A percentile compares a stretch with the other conserved stretches of the same genome.
Evolutionary conservation across 176 grass and related monocot genomes (phyloP).

Genomic region (Metroxylon sagu): DNA sequence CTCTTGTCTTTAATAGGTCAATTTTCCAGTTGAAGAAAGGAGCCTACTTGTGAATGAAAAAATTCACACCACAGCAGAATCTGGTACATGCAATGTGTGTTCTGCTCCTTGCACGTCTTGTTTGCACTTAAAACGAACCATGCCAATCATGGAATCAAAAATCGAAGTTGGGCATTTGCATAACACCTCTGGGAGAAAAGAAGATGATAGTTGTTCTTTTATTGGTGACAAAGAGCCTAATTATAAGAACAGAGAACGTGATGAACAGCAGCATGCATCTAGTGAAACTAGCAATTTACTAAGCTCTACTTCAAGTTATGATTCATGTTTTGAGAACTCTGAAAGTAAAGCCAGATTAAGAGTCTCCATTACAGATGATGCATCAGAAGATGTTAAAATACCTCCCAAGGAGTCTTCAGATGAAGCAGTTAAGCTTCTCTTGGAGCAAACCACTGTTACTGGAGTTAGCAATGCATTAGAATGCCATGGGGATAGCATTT

Average conservation of each 20-base stretch:
- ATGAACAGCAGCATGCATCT: constrained; percentile 5
- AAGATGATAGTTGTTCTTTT: constrained; percentile 10
- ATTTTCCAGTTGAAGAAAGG: constrained; percentile 19
- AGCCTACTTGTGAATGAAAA: constrained; percentile 8
- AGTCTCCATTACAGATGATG: neutral
- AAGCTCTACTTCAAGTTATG: constrained; percentile 1
- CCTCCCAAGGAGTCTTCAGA: neutral
- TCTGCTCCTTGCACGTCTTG: constrained; percentile 36
- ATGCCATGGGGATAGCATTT: constrained; percentile 22
- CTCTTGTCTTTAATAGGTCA: constrained; percentile 12
- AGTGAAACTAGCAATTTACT: constrained; percentile 2
- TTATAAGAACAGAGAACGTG: constrained; percentile 5
- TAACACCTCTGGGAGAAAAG: neutral
- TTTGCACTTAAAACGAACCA: constrained; percentile 14
- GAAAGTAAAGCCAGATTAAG: neutral
- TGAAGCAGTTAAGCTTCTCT: neutral
- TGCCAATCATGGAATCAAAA: neutral
- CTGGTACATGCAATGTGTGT: constrained; percentile 31
- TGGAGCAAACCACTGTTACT: constrained; percentile 2
- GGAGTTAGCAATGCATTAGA: neutral
- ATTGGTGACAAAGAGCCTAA: constrained; percentile 7
- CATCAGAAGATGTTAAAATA: neutral
- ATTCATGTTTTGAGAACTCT: constrained; percentile 5
- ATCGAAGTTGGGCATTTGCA: neutral
- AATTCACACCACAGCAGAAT: constrained; percentile 1